phyloP scores from a whole-genome alignment of 768 basidiomycete species.

The Clavulina sp. region DNA sequence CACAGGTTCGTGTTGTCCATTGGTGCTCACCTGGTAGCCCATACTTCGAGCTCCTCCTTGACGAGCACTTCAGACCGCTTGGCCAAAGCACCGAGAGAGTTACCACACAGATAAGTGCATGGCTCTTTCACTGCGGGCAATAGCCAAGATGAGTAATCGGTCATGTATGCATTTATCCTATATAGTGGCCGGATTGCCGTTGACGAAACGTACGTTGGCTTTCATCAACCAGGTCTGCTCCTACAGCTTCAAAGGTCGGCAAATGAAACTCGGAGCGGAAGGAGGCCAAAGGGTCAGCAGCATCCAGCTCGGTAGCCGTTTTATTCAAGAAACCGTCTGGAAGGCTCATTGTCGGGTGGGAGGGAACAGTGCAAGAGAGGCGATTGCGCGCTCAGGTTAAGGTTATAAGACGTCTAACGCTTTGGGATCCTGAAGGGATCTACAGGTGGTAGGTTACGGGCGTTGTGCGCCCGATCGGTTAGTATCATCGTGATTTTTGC shows the following conservation, averaged over 20 bases:
- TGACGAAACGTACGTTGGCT: constrained; percentile 3
- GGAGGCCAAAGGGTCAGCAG: constrained; percentile 5
- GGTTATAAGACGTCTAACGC: too few relatives aligned
- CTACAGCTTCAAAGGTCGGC: constrained; percentile 9
- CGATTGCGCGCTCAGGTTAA: too few relatives aligned
- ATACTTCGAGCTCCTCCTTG: constrained; percentile 66
- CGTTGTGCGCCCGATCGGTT: too few relatives aligned
- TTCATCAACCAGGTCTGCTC: constrained; percentile 5
- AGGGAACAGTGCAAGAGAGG: too few relatives aligned
- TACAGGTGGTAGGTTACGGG: too few relatives aligned
- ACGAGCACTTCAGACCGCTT: constrained; percentile 56
- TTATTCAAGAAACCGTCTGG: too few relatives aligned
- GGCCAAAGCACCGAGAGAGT: constrained; percentile 76
- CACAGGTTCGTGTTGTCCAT: constrained; percentile 25
- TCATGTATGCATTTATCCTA: constrained; percentile 1
- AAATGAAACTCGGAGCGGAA: constrained; percentile 12
- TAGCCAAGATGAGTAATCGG: constrained; percentile 5
- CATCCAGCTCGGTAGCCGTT: constrained; percentile 8
- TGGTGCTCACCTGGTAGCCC: constrained; percentile 40
- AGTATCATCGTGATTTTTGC: too few relatives aligned
- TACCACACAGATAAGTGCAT: constrained; percentile 84
- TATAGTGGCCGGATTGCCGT: too few relatives aligned
- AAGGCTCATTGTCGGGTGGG: too few relatives aligned
- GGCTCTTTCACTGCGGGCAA: constrained; percentile 26
- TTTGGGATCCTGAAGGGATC: too few relatives aligned